Percentiles rank a stretch among this genome's conserved stretches.
phyloP scores from a whole-genome alignment of 179 eudicot genomes.

The Beta macrorhiza region DNA sequence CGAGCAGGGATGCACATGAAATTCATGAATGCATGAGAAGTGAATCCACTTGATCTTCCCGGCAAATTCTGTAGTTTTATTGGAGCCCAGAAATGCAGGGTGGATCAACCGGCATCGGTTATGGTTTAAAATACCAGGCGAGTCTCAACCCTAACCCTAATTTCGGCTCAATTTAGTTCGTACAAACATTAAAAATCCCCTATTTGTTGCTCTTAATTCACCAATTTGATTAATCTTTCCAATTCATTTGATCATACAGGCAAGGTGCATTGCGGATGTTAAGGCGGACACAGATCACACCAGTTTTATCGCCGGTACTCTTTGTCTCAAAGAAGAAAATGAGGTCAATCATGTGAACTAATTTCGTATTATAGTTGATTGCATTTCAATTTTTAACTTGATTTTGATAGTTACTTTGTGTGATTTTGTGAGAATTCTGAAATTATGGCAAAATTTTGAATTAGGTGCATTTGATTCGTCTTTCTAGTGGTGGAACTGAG shows the following conservation, averaged over 20 bases:
- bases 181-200: not conserved
- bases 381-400: not conserved
- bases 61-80: conserved; percentile 10
- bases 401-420: not conserved
- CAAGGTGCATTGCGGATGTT: conserved; percentile 93
- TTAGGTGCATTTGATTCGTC: conserved; percentile 86
- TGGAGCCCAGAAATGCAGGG: conserved; percentile 58
- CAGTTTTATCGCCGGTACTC: conserved; percentile 88
- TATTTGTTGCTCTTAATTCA: not conserved
- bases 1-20: no score
- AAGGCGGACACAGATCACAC: conserved; percentile 99
- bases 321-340: conserved; percentile 95
- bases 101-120: conserved; percentile 83
- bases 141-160: conserved; percentile 31
- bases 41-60: not conserved
- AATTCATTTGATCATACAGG: conserved; percentile 37
- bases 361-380: conserved; percentile 4
- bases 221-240: not conserved
- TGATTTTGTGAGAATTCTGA: conserved; percentile 5
- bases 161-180: no score
- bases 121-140: conserved; percentile 94
- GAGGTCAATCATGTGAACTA: conserved; percentile 48
- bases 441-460: not conserved
- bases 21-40: no score
- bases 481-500: conserved; percentile 78